Base-by-base conservation (phyloP, 2,329 filamentous ascomycete genomes). In the Davidsoniella australis region DNA sequence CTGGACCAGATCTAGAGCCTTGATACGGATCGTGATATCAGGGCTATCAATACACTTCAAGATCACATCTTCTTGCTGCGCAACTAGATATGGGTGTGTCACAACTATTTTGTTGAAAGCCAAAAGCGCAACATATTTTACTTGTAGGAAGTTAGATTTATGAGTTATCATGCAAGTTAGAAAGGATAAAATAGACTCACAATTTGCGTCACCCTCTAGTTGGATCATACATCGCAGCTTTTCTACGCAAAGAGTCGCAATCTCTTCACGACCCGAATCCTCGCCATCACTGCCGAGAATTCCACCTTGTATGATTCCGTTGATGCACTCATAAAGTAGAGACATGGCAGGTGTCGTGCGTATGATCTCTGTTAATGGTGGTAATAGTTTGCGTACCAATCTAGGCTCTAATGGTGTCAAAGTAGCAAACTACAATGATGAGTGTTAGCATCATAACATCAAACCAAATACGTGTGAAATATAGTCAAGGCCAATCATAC, bases 261-360 rank as follows among this genome's bases (percentile, higher is more conserved):
- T 86, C 62, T 95, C 88, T 56, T 96, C 88, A 38, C 84, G 82
- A 49, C 89, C 88, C 33, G 80, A 73, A 17, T 80, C 77, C 48
- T 85, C 84, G 55, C 88, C 85, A 24, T 80, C 78, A 41, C 81
- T 85, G 29, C 86, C 85, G 45, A 98, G 68, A 51, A 98, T 94
- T 0, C 91, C 91, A 24, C 91, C 91, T 62, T 95, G 88, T 52
- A 98, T 94, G 54, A 98, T 94, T 20, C 91, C 91, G 62, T 94
- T 95, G 64, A 98, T 95, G 61, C 91, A 98, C 65, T 98, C 91
- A 58, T 98, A 98, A 5, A 96, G 68, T 24, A 98, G 66, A n/a
- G 91, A 96, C 91, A 96, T 96, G 24, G 91, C 91, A 4, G 85
- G 83, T 0, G 91, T 98, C 1, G 88, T 94, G 57, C 85, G 82